phyloP scores from a whole-genome alignment of 2,329 filamentous ascomycete species.

The Ophiostoma sp. region DNA sequence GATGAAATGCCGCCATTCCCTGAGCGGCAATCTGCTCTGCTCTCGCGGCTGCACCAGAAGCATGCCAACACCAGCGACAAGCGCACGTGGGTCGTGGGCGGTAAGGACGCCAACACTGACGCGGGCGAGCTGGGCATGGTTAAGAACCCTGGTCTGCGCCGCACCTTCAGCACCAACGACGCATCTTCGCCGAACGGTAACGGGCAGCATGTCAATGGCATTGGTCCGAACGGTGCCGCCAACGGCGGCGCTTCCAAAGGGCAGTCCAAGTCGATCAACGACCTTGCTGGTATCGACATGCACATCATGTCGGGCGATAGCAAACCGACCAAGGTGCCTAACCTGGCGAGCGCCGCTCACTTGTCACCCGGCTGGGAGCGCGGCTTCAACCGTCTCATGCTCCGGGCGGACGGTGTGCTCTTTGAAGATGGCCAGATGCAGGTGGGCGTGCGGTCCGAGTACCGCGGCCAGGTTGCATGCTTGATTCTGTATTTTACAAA shows the following conservation, averaged over 20 bases:
- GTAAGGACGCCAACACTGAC: slow-evolving; percentile 88
- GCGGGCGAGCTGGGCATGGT: slow-evolving; percentile 75
- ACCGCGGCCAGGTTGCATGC: slow-evolving; percentile 91
- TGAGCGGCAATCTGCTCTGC: slow-evolving; percentile 84
- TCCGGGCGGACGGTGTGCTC: slow-evolving; percentile 79
- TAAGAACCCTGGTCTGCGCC: slow-evolving; percentile 79
- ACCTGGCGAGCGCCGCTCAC: slow-evolving; percentile 88
- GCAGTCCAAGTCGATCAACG: slow-evolving; percentile 53
- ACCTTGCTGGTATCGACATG: slow-evolving; percentile 83
- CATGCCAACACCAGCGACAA: slow-evolving; percentile 91
- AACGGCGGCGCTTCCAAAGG: slow-evolving; percentile 11
- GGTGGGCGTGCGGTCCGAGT: slow-evolving; percentile 88
- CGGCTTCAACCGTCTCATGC: slow-evolving; percentile 80
- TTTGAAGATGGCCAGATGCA: slow-evolving; percentile 96
- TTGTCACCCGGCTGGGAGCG: slow-evolving; percentile 92
- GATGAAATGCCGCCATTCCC: slow-evolving; percentile 99
- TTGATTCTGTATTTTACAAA: slow-evolving; percentile 96
- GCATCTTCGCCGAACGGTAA: slow-evolving; percentile 50
- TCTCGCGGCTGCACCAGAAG: slow-evolving; percentile 92
- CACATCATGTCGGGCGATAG: slow-evolving; percentile 58
- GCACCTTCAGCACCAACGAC: slow-evolving; percentile 69
- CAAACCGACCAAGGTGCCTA: slow-evolving; percentile 67
- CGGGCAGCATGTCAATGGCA: slow-evolving; percentile 40
- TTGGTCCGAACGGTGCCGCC: slow-evolving; percentile 34
- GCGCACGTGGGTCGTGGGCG: slow-evolving; percentile 96